Evolutionary conservation across 257 asterid genomes (phyloP), one percentile per base, ranked within the genome.

Genomic region (Vinca minor): DNA sequence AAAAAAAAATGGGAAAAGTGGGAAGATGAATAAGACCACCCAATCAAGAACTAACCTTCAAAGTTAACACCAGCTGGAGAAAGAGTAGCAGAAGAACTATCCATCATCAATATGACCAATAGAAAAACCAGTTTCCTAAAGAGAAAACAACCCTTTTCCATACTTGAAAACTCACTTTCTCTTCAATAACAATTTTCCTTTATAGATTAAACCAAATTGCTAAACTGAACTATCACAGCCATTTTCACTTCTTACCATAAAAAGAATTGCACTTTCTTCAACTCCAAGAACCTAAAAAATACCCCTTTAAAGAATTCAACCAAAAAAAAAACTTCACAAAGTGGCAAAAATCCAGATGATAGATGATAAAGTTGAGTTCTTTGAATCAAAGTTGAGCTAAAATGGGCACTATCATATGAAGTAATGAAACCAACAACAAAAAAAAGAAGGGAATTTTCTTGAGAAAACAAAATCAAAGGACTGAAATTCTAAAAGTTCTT

Each of bases 61-160:
- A 85, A 93, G 71, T 89, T 93, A 3, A 93, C 81, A 35, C 99
- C 99, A 77, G 96, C 74, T 63, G 99, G 99, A 72, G 97, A 93
- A 56, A 93, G 96, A 57, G 95, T 84, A 71, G 94, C 88, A 74
- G 73, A 76, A 71, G 84, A 83, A 64, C 67, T 67, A 84, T 67
- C 76, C 47, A 88, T n/a, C n/a, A n/a, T 63, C 70, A 84, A 78
- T 69, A 72, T 73, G 76, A 83, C 67, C 71, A 76, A 64, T 55
- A 89, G 71, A 53, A 86, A 70, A 26, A 71, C 84, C 59, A 80
- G 62, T 69, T 69, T 72, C 81, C 80, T 77, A 45, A 74, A 70
- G 36, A 74, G 42, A 74, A 53, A 66, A 50, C 81, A 76, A 65
- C 66, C 75, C 21, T 61, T 81, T 78, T 72, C 91, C 94, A 85